Conservation (phyloP, 192 early-diverging fungal species). For the Coemansia biformis region DNA sequence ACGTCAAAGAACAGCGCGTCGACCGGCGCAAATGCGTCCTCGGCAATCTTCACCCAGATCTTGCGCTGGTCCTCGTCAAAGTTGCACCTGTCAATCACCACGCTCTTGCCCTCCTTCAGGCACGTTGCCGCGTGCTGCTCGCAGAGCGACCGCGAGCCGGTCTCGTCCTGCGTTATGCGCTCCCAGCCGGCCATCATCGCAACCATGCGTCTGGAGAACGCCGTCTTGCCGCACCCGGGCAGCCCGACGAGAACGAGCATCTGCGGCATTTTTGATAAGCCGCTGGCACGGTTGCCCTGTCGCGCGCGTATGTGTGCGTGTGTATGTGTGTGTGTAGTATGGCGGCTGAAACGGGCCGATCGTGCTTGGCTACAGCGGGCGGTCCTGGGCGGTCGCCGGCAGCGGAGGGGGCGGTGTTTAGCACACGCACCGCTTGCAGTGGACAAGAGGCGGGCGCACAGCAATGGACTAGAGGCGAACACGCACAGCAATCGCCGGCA, state of each 20-base stretch:
- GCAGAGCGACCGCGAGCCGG: conserved; percentile 60
- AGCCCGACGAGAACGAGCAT: conserved; percentile 69
- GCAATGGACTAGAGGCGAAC: too few relatives aligned
- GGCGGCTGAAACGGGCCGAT: too few relatives aligned
- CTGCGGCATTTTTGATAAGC: conserved; percentile 48
- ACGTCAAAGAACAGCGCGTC: conserved; percentile 70
- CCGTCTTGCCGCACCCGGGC: conserved; percentile 72
- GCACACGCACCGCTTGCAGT: too few relatives aligned
- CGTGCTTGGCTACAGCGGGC: background rate
- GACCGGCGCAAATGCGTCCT: conserved; percentile 52
- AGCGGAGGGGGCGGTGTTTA: too few relatives aligned
- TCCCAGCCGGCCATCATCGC: conserved; percentile 52
- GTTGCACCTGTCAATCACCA: conserved; percentile 74
- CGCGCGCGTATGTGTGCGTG: background rate
- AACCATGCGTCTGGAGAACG: conserved; percentile 55
- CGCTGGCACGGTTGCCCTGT: too few relatives aligned
- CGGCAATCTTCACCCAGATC: conserved; percentile 64
- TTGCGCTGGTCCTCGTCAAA: conserved; percentile 70
- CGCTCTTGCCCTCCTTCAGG: conserved; percentile 56
- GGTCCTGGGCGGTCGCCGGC: too few relatives aligned
- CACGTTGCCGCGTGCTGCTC: conserved; percentile 52
- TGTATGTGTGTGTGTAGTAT: conserved; percentile 2
- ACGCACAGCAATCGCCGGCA: too few relatives aligned
- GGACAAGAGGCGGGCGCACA: too few relatives aligned
- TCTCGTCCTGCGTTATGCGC: conserved; percentile 72